Evolutionary conservation across 1,284 basidiomycete genomes (phyloP), one percentile per base, ranked within the genome.

Genomic region (Naganishia cerealis): DNA sequence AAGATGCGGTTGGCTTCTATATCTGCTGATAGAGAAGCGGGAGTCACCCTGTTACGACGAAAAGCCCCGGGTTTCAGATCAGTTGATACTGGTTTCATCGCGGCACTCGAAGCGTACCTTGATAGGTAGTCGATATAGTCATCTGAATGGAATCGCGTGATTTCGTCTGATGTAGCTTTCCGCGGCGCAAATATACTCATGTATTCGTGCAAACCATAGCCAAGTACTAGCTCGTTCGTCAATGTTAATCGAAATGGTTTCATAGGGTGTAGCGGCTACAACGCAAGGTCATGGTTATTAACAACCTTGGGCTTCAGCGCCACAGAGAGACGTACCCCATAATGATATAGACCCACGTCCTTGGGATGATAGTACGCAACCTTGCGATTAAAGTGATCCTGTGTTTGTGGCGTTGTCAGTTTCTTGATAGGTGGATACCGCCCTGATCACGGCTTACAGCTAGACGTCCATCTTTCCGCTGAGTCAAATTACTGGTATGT

Each of bases 341-440:
- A 96, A 78, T 97, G 94, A 79, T 94, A 92, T 74, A 92, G 89
- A 1, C 96, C 96, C 3, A 98, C 92, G 65, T 90, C 91, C 79
- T 91, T 90, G 0, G 95, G 92, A 75, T 90, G 94, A 81, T 96
- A 99, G 81, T 98, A 99, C 15, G 93, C 92, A 12, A 99, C 95
- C 71, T 90, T 87, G 0, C 91, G 89, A 33, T 88, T 84, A 40
- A 90, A 93, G 81, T 95, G 92, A 0, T 90, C 85, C 92, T 90
- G 67, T 57, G 65, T 50, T 52, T 43, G 26, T 55, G 65, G 36
- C 36, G 52, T 29, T 33, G 43, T 62, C 33, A 29, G 62, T 16
- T 21, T 6, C 63, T 48, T 63, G 50, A 65, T 56, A 15, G 40
- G 43, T 42, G 9, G 66, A 58, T 2, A 48, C 12, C 24, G 15